Base-by-base conservation (phyloP, 306 rosid genomes). In the Dryas octopetala region DNA sequence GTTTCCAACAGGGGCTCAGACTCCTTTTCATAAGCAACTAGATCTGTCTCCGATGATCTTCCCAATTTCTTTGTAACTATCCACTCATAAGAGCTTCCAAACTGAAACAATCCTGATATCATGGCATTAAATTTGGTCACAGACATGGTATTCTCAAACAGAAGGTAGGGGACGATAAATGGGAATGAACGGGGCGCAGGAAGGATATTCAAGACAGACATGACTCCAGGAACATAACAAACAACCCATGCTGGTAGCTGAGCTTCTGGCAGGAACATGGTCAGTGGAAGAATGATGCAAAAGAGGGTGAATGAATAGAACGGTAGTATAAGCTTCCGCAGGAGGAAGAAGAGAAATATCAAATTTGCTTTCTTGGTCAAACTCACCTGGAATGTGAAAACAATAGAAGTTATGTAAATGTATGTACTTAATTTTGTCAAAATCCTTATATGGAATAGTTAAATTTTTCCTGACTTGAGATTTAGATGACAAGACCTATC, bases 221-320 rank as follows among this genome's bases (percentile, higher is more conserved):
- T 95, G 70, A 88, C n/a, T 77, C 97, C 99, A 8, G 99, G 99
- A 82, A 95, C 82, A 79, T 95, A 95, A 76, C 97, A 92, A 69
- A 95, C 99, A 60, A 95, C 99, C 97, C 97, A 90, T 38, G 92
- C 88, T 5, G 99, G 99, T 59, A 92, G 91, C 78, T 90, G 92
- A 78, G 99, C 97, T 88, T 95, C 99, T 17, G 99, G 99, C 70
- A 95, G 93, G 81, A 95, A 95, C 99, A 95, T 95, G 84, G 97
- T 92, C 81, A 95, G 58, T 9, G 99, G 99, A 79, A 95, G 99
- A 86, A 95, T 95, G 88, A 95, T 89, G 87, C 99, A 95, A 76
- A 95, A 95, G 76, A 95, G 89, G 73, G 97, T 95, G 86, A 95
- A 95, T 2, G 99, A 95, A 86, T 95, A 95, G 77, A 95, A 95